Percentiles rank a stretch among this genome's conserved stretches.
These are phyloP conservation scores for Santalum album DNA, from an alignment of 164 flowering plant species.

Conservation along the genomic window DNA sequence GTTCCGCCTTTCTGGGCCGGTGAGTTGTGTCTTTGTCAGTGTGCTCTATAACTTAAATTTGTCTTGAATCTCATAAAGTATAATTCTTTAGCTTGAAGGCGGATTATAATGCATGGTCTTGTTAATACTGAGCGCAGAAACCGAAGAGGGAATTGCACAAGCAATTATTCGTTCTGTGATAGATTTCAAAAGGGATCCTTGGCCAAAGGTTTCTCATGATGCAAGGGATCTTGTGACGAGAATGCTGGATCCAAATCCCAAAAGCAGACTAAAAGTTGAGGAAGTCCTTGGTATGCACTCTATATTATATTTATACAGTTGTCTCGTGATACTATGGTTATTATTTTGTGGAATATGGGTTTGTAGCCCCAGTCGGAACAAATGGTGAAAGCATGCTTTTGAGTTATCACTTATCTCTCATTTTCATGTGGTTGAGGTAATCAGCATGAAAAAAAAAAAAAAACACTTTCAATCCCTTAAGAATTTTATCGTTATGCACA, in stretches of 20 bases:
- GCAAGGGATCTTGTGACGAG: constrained; percentile 68
- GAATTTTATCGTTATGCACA: no score
- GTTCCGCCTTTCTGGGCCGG: constrained; percentile 98
- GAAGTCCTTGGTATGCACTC: constrained; percentile 66
- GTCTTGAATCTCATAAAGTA: neutral
- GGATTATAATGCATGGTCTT: neutral
- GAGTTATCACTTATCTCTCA: no score
- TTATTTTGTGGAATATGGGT: no score
- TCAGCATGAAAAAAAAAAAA: no score
- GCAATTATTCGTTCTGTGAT: constrained; percentile 53
- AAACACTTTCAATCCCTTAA: no score
- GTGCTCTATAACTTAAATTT: neutral
- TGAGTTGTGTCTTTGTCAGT: constrained; percentile 5
- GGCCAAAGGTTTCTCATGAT: constrained; percentile 73
- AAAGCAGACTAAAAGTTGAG: constrained; percentile 45
- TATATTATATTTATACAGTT: neutral
- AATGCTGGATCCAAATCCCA: constrained; percentile 83
- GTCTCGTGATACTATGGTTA: no score
- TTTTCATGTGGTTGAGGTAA: no score
- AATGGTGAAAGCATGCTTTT: no score
- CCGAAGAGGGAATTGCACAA: constrained; percentile 86
- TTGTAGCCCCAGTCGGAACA: no score
- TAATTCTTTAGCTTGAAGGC: neutral
- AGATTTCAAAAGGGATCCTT: constrained; percentile 80
- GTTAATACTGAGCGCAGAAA: constrained; percentile 35